Base-by-base conservation (phyloP, 345 rosid species). In the Arabis hirsuta region DNA sequence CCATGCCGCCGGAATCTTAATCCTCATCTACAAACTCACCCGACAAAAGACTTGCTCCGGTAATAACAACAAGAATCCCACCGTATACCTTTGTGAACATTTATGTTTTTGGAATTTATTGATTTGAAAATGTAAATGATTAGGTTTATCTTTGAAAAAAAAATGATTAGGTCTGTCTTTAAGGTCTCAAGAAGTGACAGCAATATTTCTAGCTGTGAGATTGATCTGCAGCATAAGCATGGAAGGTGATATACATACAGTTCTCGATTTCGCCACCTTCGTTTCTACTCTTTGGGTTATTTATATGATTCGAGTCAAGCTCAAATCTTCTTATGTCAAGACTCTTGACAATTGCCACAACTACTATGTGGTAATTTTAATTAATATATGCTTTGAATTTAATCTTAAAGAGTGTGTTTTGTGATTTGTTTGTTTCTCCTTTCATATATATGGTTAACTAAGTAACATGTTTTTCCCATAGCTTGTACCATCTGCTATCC, bases 161-260 rank as follows among this genome's bases (percentile, higher is more conserved):
- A 56, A 43, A 19, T 52, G 52, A 11, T 71, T 83, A 88, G 98
- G 96, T 22, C 89, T 93, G 36, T 93, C 98, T 6, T 78, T 93
- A 6, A 90, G 79, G 84, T 77, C 82, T 59, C 97, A 93, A 79
- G 88, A 84, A 48, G 81, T 88, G 65, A 93, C 97, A 19, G 92
- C 90, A 7, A 6, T 81, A 32, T 93, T 87, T 79, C 77, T 90
- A 19, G 82, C 76, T 7, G 86, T 85, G 54, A 84, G 97, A 77
- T 44, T 88, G 41, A 27, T 56, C 4, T 82, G 82, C 38, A 86
- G 94, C 58, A 36, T 62, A 51, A 29, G 38, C 46, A 57, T 86
- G 65, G 94, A 84, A 72, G 71, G 62, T 13, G 83, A 93, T 52
- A 81, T 86, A 56, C 94, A 90, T 56, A 85, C 96, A 3, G 6